phyloP scores from a whole-genome alignment of 2,329 filamentous ascomycete genomes.

The Chrysoporthe cubensis region DNA sequence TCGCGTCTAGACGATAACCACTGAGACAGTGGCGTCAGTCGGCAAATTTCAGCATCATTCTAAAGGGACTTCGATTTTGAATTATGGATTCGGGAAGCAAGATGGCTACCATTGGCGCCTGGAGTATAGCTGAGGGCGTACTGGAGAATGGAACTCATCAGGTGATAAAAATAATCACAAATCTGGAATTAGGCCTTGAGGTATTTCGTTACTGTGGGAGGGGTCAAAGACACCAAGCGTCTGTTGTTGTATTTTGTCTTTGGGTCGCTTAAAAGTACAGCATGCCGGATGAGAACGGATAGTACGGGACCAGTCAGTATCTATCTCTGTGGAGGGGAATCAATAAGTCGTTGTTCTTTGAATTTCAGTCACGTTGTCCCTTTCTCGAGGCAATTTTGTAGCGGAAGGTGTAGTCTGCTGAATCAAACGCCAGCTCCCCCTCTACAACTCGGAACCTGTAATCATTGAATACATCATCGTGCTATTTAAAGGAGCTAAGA shows the following conservation, averaged over 20 bases:
- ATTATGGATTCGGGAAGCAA: not conserved
- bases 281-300: too few species aligned
- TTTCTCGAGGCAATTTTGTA: not conserved
- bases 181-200: not conserved
- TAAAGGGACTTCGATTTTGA: not conserved
- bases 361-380: too few species aligned
- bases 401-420: too few species aligned
- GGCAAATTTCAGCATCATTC: not conserved
- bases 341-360: too few species aligned
- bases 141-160: not conserved
- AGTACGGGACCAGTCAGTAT: too few species aligned
- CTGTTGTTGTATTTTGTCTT: too few species aligned
- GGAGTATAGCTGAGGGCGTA: not conserved
- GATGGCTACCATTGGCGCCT: not conserved
- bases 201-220: not conserved
- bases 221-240: too few species aligned
- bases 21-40: not conserved
- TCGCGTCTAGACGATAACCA: not conserved
- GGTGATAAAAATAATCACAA: too few species aligned
- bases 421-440: not conserved
- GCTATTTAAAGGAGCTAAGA: constrained; percentile 9
- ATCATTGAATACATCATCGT: constrained; percentile 1
- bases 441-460: not conserved
- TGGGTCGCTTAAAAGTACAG: too few species aligned
- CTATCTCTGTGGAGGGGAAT: too few species aligned